Conservation (phyloP, 768 basidiomycete genomes). For the Tricholoma sp. region DNA sequence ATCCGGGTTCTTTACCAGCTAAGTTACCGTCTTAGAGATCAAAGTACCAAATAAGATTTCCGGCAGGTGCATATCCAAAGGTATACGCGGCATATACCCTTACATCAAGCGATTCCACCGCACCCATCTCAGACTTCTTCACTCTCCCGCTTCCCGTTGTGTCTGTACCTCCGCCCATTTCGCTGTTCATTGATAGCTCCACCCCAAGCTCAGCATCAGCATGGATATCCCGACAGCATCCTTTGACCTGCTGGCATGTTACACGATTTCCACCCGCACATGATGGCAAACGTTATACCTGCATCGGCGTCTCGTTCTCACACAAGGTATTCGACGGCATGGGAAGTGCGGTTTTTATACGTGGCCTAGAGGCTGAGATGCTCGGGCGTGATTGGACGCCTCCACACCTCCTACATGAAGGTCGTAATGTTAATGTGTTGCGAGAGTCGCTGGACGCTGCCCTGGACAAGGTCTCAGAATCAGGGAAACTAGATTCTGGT, state of each 20-base stretch:
- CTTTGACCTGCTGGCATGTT: constrained; percentile 40
- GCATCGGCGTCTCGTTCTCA: constrained; percentile 36
- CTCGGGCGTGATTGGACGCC: constrained; percentile 31
- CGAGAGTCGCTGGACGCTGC: constrained; percentile 21
- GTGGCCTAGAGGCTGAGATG: constrained; percentile 35
- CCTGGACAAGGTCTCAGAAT: not conserved
- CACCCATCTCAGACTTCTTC: constrained; percentile 32
- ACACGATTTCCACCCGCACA: constrained; percentile 30
- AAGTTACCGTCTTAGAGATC: constrained; percentile 14
- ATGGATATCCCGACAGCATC: constrained; percentile 29
- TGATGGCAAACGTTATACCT: constrained; percentile 25
- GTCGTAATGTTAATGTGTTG: constrained; percentile 28
- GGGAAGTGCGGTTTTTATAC: constrained; percentile 31
- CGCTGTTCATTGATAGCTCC: constrained; percentile 32
- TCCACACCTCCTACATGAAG: constrained; percentile 27
- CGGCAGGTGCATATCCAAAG: constrained; percentile 27
- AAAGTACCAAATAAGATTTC: constrained; percentile 33
- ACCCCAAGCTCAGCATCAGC: constrained; percentile 31
- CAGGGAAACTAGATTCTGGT: not conserved
- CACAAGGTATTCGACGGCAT: constrained; percentile 39
- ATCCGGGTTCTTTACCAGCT: not conserved
- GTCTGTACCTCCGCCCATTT: constrained; percentile 30
- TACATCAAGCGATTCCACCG: constrained; percentile 26
- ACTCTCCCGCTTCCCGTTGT: constrained; percentile 25
- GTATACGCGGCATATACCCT: constrained; percentile 31